A percentile compares a stretch with the other conserved stretches of the same genome.
phyloP scores from a whole-genome alignment of 306 rosid species.

The Vicia villosa region DNA sequence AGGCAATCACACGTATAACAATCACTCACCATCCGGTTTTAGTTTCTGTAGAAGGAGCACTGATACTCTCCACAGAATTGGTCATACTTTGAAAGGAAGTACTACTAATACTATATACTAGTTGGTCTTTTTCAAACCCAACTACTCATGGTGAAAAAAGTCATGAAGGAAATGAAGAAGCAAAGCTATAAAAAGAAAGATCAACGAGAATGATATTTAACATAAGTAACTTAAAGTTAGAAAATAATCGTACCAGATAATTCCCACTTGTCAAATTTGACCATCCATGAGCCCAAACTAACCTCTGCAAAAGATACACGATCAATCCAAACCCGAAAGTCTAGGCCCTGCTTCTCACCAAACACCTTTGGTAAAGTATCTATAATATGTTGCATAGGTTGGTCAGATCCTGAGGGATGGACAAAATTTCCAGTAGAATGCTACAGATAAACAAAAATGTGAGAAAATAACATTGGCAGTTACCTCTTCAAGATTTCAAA shows the following conservation, averaged over 20 bases:
- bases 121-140: constrained; percentile 13
- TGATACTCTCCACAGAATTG: neutral
- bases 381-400: constrained; percentile 34
- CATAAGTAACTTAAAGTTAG: constrained; percentile 1
- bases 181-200: constrained; percentile 1
- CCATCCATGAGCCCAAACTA: constrained; percentile 64
- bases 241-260: constrained; percentile 51
- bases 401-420: constrained; percentile 66
- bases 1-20: neutral
- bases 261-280: constrained; percentile 81
- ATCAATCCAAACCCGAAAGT: constrained; percentile 68
- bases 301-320: constrained; percentile 52
- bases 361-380: constrained; percentile 34
- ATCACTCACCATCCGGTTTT: neutral
- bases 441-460: constrained; percentile 37
- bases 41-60: neutral
- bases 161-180: constrained; percentile 1
- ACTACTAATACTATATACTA: neutral
- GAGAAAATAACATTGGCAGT: neutral
- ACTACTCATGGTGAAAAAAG: neutral
- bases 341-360: constrained; percentile 50
- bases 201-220: neutral
- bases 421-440: constrained; percentile 45
- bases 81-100: neutral
- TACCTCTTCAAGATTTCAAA: constrained; percentile 18